Evolutionary conservation across 148 eudicot species (phyloP), one percentile per base, ranked within the genome.

Genomic region (Diospyros kaki): DNA sequence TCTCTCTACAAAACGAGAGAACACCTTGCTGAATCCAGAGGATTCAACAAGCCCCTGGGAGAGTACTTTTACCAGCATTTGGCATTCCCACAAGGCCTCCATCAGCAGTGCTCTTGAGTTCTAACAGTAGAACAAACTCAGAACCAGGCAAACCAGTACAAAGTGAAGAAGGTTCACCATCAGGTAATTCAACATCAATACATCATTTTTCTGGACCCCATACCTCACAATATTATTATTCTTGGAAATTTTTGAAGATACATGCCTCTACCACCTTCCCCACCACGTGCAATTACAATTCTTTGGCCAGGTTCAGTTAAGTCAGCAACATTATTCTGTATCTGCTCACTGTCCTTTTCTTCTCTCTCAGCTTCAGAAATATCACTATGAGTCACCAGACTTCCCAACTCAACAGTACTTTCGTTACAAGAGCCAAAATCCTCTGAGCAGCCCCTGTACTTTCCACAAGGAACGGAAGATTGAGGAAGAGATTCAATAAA

Each of bases 71-170:
- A 68, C 97, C 98, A 10, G 97, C 97, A 81, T 92, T 95, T 64
- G 98, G 98, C 87, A 95, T 85, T 39, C 97, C 98, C 14, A 95
- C 96, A 46, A 95, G 87, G 71, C 97, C 98, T 64, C 92, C 97
- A 81, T 94, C 98, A 66, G 97, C 98, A 61, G 92, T 90, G 68
- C 92, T 90, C 84, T 92, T 94, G 38, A 90, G 90, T 81, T 94
- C 98, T 81, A 94, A 76, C 72, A 89, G 59, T 71, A 94, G 68
- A 78, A 86, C 69, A 43, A 85, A 88, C 69, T 87, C 90, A n/a
- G 96, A 93, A 75, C 98, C 98, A 58, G 88, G 89, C 66, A 79
- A 78, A 66, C 98, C 98, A 55, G 72, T 60, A 64, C 81, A 83
- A 72, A 75, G 75, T 69, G 84, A 61, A 58, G 88, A 67, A 69